A percentile compares a stretch with the other conserved stretches of the same genome.
These are phyloP conservation scores for Litsea cubeba DNA, from an alignment of 164 flowering plant species.

Conservation along the genomic window DNA sequence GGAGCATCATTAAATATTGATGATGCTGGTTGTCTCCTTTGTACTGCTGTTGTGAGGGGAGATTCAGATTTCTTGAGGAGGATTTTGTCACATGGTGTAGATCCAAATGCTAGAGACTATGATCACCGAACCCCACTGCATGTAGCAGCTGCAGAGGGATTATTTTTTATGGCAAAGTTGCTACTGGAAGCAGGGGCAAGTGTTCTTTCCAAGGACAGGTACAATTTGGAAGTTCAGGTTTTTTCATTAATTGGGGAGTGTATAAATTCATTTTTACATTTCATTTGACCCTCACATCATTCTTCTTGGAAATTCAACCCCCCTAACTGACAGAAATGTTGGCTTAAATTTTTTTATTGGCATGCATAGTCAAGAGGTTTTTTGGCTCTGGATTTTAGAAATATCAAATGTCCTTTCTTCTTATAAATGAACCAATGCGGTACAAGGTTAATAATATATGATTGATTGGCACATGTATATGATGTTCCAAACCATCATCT, in stretches of 20 bases:
- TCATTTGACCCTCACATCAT: not conserved
- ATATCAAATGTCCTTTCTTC: too few relatives aligned
- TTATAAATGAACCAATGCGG: too few relatives aligned
- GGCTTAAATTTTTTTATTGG: too few relatives aligned
- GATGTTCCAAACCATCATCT: too few relatives aligned
- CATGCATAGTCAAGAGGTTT: too few relatives aligned
- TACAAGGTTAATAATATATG: too few relatives aligned
- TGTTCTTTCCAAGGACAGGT: constrained; percentile 88
- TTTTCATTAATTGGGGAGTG: not conserved
- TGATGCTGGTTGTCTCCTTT: constrained; percentile 62
- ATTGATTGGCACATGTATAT: too few relatives aligned
- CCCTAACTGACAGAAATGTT: too few relatives aligned
- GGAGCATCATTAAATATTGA: constrained; percentile 65
- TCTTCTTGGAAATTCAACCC: not conserved
- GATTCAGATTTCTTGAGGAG: constrained; percentile 68
- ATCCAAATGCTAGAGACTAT: constrained; percentile 82
- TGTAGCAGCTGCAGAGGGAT: constrained; percentile 77
- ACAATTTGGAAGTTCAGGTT: constrained; percentile 3
- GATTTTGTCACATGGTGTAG: constrained; percentile 57
- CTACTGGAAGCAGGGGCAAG: constrained; percentile 82
- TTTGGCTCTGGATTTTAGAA: too few relatives aligned
- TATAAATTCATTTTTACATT: not conserved
- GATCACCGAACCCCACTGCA: constrained; percentile 88
- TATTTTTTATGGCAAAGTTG: constrained; percentile 57
- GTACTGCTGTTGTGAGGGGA: constrained; percentile 57